Evolutionary conservation across 2,329 filamentous ascomycete species (phyloP), one percentile per base, ranked within the genome.

Genomic region (Beauveria australis): DNA sequence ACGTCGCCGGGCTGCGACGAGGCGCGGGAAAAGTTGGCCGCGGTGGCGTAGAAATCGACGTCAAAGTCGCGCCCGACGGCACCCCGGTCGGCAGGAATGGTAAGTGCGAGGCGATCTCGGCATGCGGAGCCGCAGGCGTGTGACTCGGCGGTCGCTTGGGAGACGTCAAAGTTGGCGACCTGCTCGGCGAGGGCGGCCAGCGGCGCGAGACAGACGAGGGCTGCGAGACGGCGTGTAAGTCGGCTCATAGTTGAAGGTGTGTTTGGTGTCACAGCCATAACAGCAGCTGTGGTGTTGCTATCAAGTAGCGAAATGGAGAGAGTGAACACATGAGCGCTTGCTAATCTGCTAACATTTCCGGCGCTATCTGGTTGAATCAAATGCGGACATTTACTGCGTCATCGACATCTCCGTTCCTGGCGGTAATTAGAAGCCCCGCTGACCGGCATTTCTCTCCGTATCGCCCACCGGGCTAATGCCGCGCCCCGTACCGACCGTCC

Each of bases 31-130:
- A 66, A 66, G 61, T 64, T 62, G 44, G 18, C 9, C 1, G 62
- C 62, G 2, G 64, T 65, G 8, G 28, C 48, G 60, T 62, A 65
- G 40, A 65, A 64, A 19, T 28, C 22, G 16, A 54, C 46, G 54
- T 65, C 58, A 51, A 64, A 62, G 33, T 58, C 62, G 37, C 19
- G 51, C 3, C 51, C 51, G 19, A 53, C 51, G 46, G 63, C 61
- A 19, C 53, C 47, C 28, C 53, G 53, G 7, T 63, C 63, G 26
- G 63, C 63, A n/a, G 43, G 64, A 16, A 64, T 61, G 6, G 58
- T 63, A 18, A 63, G 53, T 12, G 19, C 10, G 12, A 63, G 61
- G 7, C 60, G 52, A 33, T 48, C n/a, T 24, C 54, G 62, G 51
- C 62, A 63, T 14, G 46, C 30, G 19, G 24, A 14, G 40, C 59